Evolutionary conservation across 345 rosid genomes (phyloP).

Genomic region (Schrenkiella parvula): DNA sequence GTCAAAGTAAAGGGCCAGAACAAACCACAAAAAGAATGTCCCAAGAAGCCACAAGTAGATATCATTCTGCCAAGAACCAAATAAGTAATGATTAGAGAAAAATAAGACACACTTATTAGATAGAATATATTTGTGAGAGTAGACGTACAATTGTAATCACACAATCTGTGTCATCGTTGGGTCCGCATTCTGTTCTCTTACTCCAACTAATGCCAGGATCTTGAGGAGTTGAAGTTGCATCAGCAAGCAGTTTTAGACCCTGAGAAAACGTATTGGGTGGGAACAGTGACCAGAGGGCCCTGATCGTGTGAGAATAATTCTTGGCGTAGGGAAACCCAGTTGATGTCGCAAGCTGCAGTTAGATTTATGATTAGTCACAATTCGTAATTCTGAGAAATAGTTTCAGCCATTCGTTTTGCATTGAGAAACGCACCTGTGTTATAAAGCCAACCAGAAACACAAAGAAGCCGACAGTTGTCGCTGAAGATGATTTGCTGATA

Average conservation of each 20-base stretch:
- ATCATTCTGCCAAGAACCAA: conserved; percentile 60
- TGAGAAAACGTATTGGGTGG: conserved; percentile 88
- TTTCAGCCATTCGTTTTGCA: not conserved
- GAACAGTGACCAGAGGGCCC: conserved; percentile 70
- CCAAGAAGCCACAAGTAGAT: conserved; percentile 65
- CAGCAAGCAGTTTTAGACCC: conserved; percentile 51
- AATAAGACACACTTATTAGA: not conserved
- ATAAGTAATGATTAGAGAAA: conserved; percentile 1
- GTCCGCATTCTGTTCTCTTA: conserved; percentile 50
- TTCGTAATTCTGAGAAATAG: not conserved
- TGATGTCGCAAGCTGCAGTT: conserved; percentile 53
- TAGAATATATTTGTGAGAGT: not conserved
- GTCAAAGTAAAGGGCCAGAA: conserved; percentile 80
- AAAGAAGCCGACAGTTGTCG: conserved; percentile 75
- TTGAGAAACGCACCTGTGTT: conserved; percentile 57
- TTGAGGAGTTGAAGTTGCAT: conserved; percentile 62
- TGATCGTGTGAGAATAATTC: conserved; percentile 18
- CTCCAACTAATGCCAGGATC: conserved; percentile 87
- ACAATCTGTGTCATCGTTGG: conserved; percentile 47
- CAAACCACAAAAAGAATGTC: conserved; percentile 61
- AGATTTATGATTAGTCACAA: conserved; percentile 16
- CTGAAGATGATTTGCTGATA: conserved; percentile 74
- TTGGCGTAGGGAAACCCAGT: conserved; percentile 61
- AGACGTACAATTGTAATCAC: conserved; percentile 67
- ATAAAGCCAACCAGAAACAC: conserved; percentile 70